phyloP scores from a whole-genome alignment of 148 eudicot genomes.

The Rhododendron williamsianum region DNA sequence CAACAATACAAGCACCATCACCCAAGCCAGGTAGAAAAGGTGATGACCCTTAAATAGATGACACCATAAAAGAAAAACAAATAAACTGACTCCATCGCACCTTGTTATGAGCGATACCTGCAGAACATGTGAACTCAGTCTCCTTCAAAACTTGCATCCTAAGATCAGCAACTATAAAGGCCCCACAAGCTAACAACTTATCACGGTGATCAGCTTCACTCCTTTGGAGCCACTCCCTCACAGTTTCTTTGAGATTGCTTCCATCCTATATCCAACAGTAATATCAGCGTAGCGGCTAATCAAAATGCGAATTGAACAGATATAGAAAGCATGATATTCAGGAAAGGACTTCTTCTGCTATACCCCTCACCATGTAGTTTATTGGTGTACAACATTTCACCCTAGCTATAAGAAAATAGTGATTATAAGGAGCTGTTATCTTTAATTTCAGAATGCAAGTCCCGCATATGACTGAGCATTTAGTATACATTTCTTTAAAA shows the following conservation, averaged over 20 bases:
- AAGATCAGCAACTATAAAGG: constrained; percentile 82
- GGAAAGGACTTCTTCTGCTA: neutral
- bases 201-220: constrained; percentile 67
- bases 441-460: neutral
- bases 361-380: neutral
- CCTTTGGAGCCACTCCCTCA: constrained; percentile 55
- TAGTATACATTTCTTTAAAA: neutral
- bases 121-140: constrained; percentile 93
- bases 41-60: neutral
- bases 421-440: neutral
- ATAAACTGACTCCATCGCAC: constrained; percentile 22
- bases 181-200: constrained; percentile 89
- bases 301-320: constrained; percentile 9
- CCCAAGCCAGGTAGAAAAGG: neutral
- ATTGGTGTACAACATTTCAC: neutral
- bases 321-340: neutral
- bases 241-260: constrained; percentile 37
- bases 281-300: constrained; percentile 4
- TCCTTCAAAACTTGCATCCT: constrained; percentile 80
- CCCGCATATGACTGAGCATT: neutral
- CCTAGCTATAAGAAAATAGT: neutral
- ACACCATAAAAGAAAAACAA: constrained; percentile 2
- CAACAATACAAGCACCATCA: constrained; percentile 1
- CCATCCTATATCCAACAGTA: constrained; percentile 37
- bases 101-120: constrained; percentile 94